Conservation (phyloP, 495 filamentous ascomycete genomes). For the Halenospora varia region DNA sequence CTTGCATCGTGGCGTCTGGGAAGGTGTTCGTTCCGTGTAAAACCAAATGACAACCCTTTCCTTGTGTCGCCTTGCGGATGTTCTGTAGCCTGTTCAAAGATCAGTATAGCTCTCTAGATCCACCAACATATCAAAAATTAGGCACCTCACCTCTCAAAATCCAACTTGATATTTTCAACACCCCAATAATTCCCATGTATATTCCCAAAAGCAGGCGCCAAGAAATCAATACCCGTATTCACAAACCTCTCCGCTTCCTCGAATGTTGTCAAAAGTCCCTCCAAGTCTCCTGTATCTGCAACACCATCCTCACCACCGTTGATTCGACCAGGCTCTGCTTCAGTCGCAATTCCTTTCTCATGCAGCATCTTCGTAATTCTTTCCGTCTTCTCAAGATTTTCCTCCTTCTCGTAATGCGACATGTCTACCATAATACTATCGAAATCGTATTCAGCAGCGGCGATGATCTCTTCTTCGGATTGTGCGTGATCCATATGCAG, state of each 20-base stretch:
- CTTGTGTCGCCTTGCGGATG: conserved; percentile 60
- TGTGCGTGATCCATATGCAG: conserved; percentile 78
- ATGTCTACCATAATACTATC: conserved; percentile 65
- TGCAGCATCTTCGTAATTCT: conserved; percentile 55
- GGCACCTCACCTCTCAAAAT: conserved; percentile 17
- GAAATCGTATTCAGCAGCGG: conserved; percentile 52
- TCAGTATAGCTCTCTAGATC: not conserved
- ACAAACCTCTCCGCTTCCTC: conserved; percentile 62
- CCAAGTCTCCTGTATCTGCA: conserved; percentile 56
- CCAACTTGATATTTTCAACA: conserved; percentile 24
- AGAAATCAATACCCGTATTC: conserved; percentile 60
- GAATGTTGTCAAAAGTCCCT: conserved; percentile 56
- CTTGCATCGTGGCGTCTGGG: conserved; percentile 59
- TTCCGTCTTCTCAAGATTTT: conserved; percentile 57
- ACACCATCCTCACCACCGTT: conserved; percentile 68
- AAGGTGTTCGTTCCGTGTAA: conserved; percentile 79
- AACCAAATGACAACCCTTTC: conserved; percentile 61
- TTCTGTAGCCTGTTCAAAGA: conserved; percentile 36
- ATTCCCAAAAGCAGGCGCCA: conserved; percentile 69
- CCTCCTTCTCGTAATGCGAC: conserved; percentile 62
- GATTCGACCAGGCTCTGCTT: conserved; percentile 65
- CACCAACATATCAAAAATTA: not conserved
- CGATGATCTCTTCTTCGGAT: conserved; percentile 61
- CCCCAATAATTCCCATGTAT: conserved; percentile 65
- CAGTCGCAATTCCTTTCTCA: conserved; percentile 57